Base-by-base conservation (phyloP, 306 rosid species). In the Trifolium fragiferum region DNA sequence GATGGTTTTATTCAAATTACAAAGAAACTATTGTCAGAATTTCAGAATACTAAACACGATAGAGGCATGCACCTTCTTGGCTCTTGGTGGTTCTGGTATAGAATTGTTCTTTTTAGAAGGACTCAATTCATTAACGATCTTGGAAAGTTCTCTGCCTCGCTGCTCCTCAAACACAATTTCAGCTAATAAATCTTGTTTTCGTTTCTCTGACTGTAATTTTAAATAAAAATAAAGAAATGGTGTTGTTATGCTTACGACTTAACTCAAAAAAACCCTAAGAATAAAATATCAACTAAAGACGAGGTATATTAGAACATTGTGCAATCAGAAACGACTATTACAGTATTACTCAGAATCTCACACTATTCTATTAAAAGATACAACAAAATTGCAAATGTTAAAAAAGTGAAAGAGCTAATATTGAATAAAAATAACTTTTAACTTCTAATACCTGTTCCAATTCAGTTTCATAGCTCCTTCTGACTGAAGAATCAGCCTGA, bases 121-220 rank as follows among this genome's bases (percentile, higher is more conserved):
- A 82, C 81, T 83, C 76, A 90, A 68, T 59, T 86, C 87, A 60
- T 80, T 87, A 75, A 86, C 93, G 59, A 84, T 89, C 82, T 81
- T 84, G 7, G 92, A 85, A 46, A 90, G 92, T 53, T 87, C 96
- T 76, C 86, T 89, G 68, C 90, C 93, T 74, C 91, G 87, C 78
- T 88, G 96, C 84, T 90, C 92, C 90, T 89, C 97, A 84, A 78
- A 78, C 71, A 85, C 87, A 65, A 90, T 86, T 84, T 90, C 88
- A 55, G 89, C 92, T 82, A 90, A 77, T 74, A 88, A 87, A 64
- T 90, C 99, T 82, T 84, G 94, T 68, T 90, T 90, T 33, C 87
- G 90, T 81, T 89, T 89, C 83, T 89, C 97, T 13, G 98, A 92
- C 99, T 90, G 88, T 67, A 77, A 84, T 46, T 71, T 69, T 14